Percentiles rank a stretch among this genome's conserved stretches.
Evolutionary conservation across 106 monocot species (phyloP).

Genomic region (Posidonia australis): DNA sequence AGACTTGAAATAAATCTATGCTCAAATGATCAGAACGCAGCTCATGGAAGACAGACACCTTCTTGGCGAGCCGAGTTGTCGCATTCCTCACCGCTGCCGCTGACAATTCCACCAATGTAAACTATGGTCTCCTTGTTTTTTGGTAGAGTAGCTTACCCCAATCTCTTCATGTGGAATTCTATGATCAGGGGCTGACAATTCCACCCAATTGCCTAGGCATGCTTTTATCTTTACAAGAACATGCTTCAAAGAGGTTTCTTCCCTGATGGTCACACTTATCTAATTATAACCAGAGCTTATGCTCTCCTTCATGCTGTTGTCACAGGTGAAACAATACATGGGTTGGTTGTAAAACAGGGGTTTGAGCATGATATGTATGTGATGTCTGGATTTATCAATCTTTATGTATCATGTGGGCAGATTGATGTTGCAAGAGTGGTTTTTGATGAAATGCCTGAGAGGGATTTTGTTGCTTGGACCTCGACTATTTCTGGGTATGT

Average conservation of each 20-base stretch:
- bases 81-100: constrained; percentile 12
- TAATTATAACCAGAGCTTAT: constrained; percentile 27
- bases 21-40: constrained; percentile 30
- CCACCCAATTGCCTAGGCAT: constrained; percentile 6
- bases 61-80: constrained; percentile 25
- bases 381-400: constrained; percentile 21
- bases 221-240: constrained; percentile 20
- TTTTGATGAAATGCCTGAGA: constrained; percentile 23
- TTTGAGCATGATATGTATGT: constrained; percentile 30
- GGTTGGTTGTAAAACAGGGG: constrained; percentile 22
- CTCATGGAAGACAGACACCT: constrained; percentile 19
- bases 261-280: constrained; percentile 39
- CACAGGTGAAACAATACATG: constrained; percentile 28
- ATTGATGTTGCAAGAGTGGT: constrained; percentile 11
- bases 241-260: constrained; percentile 23
- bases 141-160: constrained; percentile 19
- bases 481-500: constrained; percentile 10
- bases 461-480: constrained; percentile 23
- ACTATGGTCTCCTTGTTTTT: constrained; percentile 30
- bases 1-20: constrained; percentile 28
- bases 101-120: constrained; percentile 4
- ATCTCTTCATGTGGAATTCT: constrained; percentile 40
- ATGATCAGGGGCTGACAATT: constrained; percentile 35
- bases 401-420: constrained; percentile 20
- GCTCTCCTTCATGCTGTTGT: constrained; percentile 6